Evolutionary conservation across 768 basidiomycete genomes (phyloP).

Genomic region (Boletus subparvulus): DNA sequence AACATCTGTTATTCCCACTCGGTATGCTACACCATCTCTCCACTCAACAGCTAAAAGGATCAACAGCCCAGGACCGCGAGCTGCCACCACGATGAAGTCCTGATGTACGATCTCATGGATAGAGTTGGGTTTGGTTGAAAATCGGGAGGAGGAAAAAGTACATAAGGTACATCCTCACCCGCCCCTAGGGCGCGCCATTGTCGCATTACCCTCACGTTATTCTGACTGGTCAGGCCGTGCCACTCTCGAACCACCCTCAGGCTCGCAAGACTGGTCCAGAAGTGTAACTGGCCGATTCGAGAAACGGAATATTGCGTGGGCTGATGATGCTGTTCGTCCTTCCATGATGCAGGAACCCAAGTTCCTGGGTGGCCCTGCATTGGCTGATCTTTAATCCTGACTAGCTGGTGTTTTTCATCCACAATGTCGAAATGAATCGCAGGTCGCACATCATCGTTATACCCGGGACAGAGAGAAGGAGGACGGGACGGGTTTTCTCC

Average conservation of each 20-base stretch:
- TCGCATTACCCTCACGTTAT: background rate
- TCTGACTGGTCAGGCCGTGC: no score
- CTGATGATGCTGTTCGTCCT: background rate
- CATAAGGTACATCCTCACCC: background rate
- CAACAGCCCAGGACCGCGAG: background rate
- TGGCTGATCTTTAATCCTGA: background rate
- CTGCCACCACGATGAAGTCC: constrained; percentile 17
- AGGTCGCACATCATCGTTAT: background rate
- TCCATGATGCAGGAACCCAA: background rate
- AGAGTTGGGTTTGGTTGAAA: background rate
- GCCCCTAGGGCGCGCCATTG: background rate
- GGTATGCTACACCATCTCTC: constrained; percentile 13
- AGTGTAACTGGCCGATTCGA: constrained; percentile 7
- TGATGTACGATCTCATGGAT: constrained; percentile 2
- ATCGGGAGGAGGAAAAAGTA: background rate
- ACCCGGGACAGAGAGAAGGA: background rate
- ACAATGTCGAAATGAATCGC: constrained; percentile 8
- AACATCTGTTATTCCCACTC: background rate
- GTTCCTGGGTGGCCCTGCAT: background rate
- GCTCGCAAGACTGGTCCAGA: constrained; percentile 17
- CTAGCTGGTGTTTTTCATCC: background rate
- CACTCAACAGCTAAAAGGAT: constrained; percentile 14
- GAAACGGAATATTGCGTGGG: no score
- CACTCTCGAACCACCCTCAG: background rate
- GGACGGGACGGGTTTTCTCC: background rate